Evolutionary conservation across 1,139 yeast genomes (phyloP).

Genomic region (Lodderomyces oxycetoniae): DNA sequence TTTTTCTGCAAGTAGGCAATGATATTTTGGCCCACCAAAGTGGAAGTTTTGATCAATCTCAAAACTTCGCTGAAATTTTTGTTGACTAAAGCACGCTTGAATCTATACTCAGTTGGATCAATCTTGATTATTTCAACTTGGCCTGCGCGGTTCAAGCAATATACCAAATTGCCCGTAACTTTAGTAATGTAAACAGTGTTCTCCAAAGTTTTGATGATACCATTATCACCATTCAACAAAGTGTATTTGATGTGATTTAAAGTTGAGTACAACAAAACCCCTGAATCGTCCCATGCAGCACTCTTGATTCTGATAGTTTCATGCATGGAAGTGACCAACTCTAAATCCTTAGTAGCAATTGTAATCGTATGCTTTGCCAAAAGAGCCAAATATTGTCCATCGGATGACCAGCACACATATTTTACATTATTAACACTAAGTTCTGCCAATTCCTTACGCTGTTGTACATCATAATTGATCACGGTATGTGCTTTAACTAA

Average conservation of each 20-base stretch:
- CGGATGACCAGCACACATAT: constrained; percentile 84
- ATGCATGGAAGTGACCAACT: constrained; percentile 79
- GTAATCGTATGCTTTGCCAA: constrained; percentile 91
- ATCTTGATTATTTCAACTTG: constrained; percentile 72
- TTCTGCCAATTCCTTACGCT: constrained; percentile 72
- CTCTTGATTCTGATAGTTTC: constrained; percentile 96
- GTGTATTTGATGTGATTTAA: constrained; percentile 94
- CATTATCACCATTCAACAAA: constrained; percentile 87
- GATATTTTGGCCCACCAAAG: constrained; percentile 94
- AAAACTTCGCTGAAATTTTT: constrained; percentile 89
- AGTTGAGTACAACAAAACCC: constrained; percentile 88
- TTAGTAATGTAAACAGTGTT: constrained; percentile 82
- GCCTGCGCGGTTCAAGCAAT: constrained; percentile 81
- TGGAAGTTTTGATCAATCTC: constrained; percentile 81
- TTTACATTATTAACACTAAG: constrained; percentile 74
- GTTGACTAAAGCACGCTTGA: constrained; percentile 87
- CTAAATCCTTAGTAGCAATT: constrained; percentile 74
- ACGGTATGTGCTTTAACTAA: constrained; percentile 70
- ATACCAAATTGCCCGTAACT: constrained; percentile 67
- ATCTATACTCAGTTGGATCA: constrained; percentile 96
- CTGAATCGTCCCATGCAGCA: constrained; percentile 97
- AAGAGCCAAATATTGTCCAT: constrained; percentile 84
- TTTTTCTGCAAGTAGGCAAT: constrained; percentile 91
- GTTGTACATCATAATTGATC: constrained; percentile 87
- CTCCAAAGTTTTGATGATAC: constrained; percentile 88